Percentiles rank a stretch among this genome's conserved stretches.
phyloP scores from a whole-genome alignment of 768 basidiomycete genomes.

The Macrolepiota fuliginosa region DNA sequence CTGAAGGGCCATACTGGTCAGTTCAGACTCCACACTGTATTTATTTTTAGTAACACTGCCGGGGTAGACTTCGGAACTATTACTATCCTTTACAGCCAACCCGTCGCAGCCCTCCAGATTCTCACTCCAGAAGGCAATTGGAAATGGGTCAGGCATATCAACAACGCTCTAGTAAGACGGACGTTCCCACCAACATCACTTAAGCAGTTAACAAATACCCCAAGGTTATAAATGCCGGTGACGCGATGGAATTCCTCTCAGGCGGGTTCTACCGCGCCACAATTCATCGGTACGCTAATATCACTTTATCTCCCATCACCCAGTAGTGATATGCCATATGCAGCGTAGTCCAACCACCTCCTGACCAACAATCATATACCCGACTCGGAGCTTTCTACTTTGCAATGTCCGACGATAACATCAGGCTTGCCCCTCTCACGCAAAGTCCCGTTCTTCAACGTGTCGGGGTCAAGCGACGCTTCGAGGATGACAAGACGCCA shows the following conservation, averaged over 20 bases:
- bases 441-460: conserved; percentile 49
- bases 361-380: conserved; percentile 45
- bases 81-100: conserved; percentile 61
- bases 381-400: conserved; percentile 64
- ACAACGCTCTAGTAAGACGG: conserved; percentile 48
- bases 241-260: conserved; percentile 57
- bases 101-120: conserved; percentile 57
- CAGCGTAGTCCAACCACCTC: conserved; percentile 57
- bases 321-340: neutral
- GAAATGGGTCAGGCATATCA: conserved; percentile 58
- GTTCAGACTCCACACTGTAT: neutral
- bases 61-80: conserved; percentile 49
- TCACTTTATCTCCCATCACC: neutral
- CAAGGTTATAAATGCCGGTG: conserved; percentile 60
- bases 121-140: conserved; percentile 48
- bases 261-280: conserved; percentile 61
- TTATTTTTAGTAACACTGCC: neutral
- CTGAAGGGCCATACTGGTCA: conserved; percentile 58
- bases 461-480: conserved; percentile 35
- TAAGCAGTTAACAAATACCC: neutral
- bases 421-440: conserved; percentile 40
- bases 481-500: conserved; percentile 39
- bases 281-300: conserved; percentile 37
- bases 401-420: conserved; percentile 46
- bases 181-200: neutral